These are phyloP conservation scores for Bullera alba DNA, from an alignment of 768 basidiomycete genomes.

Conservation along the genomic window DNA sequence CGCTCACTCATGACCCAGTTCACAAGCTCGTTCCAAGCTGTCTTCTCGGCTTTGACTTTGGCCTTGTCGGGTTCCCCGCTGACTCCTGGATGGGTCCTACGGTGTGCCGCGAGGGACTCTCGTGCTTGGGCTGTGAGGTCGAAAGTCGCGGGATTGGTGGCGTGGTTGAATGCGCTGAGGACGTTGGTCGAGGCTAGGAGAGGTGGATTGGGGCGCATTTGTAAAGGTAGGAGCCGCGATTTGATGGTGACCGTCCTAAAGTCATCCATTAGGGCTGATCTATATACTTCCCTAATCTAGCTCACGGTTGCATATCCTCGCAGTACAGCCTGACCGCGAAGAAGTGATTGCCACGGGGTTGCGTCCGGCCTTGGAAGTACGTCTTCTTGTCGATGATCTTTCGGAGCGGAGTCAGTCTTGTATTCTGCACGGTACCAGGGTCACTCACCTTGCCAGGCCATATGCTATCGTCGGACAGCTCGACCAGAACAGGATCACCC, in stretches of 20 bases:
- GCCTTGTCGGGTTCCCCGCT: conserved; percentile 14
- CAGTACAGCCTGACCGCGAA: conserved; percentile 34
- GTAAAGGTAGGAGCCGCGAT: conserved; percentile 29
- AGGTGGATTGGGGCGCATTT: conserved; percentile 29
- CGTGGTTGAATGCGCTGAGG: conserved; percentile 32
- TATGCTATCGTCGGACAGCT: conserved; percentile 17
- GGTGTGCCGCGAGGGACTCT: conserved; percentile 25
- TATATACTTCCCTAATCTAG: not conserved
- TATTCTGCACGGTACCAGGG: too few relatives aligned
- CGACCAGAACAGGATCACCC: conserved; percentile 33
- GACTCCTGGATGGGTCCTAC: conserved; percentile 31
- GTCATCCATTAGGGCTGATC: not conserved
- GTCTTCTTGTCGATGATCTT: conserved; percentile 38
- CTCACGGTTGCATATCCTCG: conserved; percentile 26
- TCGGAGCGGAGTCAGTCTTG: too few relatives aligned
- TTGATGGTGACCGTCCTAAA: conserved; percentile 32
- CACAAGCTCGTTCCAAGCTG: conserved; percentile 33
- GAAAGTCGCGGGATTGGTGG: conserved; percentile 19
- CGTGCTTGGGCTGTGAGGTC: conserved; percentile 25
- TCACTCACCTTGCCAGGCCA: conserved; percentile 38
- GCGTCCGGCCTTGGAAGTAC: conserved; percentile 31
- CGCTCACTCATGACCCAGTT: conserved; percentile 43
- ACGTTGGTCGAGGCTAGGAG: conserved; percentile 19
- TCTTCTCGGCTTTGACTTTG: conserved; percentile 28
- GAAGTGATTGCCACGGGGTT: conserved; percentile 34